Percentiles rank a stretch among this genome's conserved stretches.
Conservation (phyloP, 176 grass and related monocot species). For the Puccinellia tenuiflora region DNA sequence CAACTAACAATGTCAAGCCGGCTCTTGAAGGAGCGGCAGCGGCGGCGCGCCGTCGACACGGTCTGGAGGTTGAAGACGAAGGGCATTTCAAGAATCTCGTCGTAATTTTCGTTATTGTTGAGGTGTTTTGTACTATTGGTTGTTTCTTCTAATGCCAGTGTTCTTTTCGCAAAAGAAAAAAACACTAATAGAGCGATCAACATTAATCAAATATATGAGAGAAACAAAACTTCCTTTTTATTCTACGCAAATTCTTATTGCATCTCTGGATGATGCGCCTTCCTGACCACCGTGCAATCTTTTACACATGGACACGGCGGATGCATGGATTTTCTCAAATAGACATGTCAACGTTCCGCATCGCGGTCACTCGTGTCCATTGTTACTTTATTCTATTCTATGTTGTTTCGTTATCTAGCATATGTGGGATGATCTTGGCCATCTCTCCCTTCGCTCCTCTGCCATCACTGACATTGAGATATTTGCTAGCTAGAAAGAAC, state of each 20-base stretch:
- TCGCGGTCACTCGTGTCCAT: background rate
- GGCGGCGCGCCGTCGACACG: no score
- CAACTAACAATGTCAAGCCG: no score
- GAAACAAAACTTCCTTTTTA: background rate
- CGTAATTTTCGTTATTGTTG: no score
- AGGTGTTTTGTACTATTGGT: no score
- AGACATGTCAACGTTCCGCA: background rate
- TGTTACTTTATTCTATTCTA: background rate
- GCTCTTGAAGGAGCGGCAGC: no score
- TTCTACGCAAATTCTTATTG: background rate
- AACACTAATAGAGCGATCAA: background rate
- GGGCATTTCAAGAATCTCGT: no score
- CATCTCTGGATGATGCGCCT: background rate
- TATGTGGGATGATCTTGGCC: background rate
- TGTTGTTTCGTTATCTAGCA: background rate
- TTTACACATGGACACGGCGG: background rate
- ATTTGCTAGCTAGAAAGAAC: background rate
- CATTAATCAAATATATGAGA: background rate
- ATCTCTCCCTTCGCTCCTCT: background rate
- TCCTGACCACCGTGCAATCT: background rate
- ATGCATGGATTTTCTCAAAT: background rate
- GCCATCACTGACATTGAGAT: background rate
- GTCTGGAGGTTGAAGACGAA: no score
- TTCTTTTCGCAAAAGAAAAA: no score
- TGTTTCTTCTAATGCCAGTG: no score